Evolutionary conservation across 2,329 filamentous ascomycete species (phyloP).

Genomic region (Zopfia rhizophila): DNA sequence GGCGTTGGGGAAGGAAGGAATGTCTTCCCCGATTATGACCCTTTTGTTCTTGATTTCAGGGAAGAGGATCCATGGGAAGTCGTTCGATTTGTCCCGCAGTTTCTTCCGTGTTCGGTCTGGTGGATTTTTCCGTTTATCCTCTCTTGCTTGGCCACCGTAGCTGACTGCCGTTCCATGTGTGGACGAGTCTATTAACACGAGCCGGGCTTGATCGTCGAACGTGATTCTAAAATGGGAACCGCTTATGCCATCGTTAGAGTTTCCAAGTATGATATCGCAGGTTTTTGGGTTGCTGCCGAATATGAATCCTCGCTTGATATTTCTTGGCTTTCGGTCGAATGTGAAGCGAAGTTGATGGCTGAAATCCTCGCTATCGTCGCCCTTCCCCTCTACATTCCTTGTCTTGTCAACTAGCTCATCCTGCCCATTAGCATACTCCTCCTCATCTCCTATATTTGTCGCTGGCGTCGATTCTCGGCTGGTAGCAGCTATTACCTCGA

Average conservation of each 20-base stretch:
- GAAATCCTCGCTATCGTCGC: constrained; percentile 3
- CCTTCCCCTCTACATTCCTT: constrained; percentile 2
- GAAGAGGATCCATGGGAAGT: constrained; percentile 7
- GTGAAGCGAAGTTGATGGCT: constrained; percentile 6
- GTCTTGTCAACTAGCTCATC: constrained; percentile 1
- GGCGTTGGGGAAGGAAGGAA: neutral
- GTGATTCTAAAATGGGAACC: constrained; percentile 8
- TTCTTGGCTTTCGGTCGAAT: constrained; percentile 7
- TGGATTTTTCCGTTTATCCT: constrained; percentile 9
- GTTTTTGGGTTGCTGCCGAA: constrained; percentile 10
- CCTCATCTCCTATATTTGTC: constrained; percentile 9
- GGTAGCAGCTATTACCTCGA: constrained; percentile 3
- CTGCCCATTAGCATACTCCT: neutral
- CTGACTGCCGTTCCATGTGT: constrained; percentile 6
- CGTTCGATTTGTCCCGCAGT: constrained; percentile 1
- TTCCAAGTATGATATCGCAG: constrained; percentile 4
- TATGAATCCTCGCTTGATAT: constrained; percentile 3
- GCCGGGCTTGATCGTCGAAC: constrained; percentile 5
- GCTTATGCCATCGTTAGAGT: constrained; percentile 6
- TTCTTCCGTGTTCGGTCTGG: constrained; percentile 5
- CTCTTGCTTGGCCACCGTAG: constrained; percentile 7
- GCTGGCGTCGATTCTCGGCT: constrained; percentile 6
- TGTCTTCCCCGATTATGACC: constrained; percentile 6
- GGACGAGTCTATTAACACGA: constrained; percentile 10
- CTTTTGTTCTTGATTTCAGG: constrained; percentile 9